Conservation (phyloP, 108 stramenopile species). For the Skeletonema tropicum region DNA sequence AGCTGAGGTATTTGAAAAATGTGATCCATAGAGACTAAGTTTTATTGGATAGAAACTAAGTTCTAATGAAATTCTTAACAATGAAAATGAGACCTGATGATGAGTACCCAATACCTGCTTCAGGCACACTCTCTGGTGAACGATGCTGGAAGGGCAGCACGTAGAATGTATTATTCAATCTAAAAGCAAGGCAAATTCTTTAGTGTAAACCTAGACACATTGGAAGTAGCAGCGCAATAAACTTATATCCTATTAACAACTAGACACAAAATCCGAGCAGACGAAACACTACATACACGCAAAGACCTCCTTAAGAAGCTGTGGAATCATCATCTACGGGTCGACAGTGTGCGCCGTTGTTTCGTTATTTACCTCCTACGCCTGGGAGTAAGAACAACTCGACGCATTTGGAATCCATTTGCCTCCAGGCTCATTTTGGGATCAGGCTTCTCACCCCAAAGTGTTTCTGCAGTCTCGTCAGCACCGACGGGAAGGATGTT, state of each 20-base stretch:
- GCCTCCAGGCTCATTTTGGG: slow-evolving; percentile 68
- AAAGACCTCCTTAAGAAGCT: not conserved
- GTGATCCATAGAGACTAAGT: too few relatives aligned
- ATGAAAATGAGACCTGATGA: not conserved
- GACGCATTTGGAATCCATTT: slow-evolving; percentile 77
- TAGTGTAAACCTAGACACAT: too few relatives aligned
- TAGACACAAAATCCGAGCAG: slow-evolving; percentile 2
- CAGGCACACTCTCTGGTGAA: too few relatives aligned
- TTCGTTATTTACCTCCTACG: slow-evolving; percentile 37
- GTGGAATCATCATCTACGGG: not conserved
- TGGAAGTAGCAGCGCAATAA: not conserved
- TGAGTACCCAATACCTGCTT: too few relatives aligned
- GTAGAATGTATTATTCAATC: too few relatives aligned
- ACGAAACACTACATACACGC: not conserved
- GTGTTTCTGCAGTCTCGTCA: slow-evolving; percentile 64
- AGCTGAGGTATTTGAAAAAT: too few relatives aligned
- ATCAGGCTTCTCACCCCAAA: slow-evolving; percentile 77
- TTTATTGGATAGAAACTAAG: too few relatives aligned
- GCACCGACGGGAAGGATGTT: slow-evolving; percentile 52
- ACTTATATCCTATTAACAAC: not conserved
- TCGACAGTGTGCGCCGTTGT: not conserved
- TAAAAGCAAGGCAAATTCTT: too few relatives aligned
- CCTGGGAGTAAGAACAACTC: slow-evolving; percentile 63
- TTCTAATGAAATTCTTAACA: not conserved
- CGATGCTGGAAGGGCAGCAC: too few relatives aligned